These are phyloP conservation scores for Rhododendron mucronatum DNA, from an alignment of 148 eudicot genomes.

Conservation along the genomic window DNA sequence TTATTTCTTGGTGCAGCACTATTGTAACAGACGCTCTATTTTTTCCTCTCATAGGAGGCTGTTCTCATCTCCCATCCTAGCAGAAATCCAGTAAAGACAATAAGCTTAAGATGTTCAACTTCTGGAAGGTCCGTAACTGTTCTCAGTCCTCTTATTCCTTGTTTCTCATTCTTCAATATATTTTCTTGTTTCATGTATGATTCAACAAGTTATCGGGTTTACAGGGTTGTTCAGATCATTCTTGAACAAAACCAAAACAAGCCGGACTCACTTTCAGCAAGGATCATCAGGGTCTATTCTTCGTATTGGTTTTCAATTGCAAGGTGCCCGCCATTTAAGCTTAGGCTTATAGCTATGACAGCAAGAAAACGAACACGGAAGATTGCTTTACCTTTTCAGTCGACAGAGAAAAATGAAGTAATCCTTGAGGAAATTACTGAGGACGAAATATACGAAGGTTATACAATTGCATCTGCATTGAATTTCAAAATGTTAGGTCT, in stretches of 20 bases:
- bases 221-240: conserved; percentile 79
- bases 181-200: background rate
- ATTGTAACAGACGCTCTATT: background rate
- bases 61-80: conserved; percentile 76
- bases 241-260: conserved; percentile 68
- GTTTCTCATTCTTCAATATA: background rate
- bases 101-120: conserved; percentile 63
- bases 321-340: conserved; percentile 75
- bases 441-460: conserved; percentile 83
- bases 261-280: conserved; percentile 55
- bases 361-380: conserved; percentile 35
- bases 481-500: conserved; percentile 72
- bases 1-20: background rate
- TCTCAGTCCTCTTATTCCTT: background rate
- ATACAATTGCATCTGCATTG: conserved; percentile 80
- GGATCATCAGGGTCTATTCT: conserved; percentile 67
- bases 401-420: conserved; percentile 44
- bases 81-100: conserved; percentile 46
- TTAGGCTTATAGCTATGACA: conserved; percentile 48
- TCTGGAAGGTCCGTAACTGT: conserved; percentile 67
- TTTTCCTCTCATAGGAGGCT: conserved; percentile 57
- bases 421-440: conserved; percentile 68
- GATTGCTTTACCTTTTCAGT: conserved; percentile 42
- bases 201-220: conserved; percentile 13
- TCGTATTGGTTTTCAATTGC: conserved; percentile 85